phyloP scores from a whole-genome alignment of 2,329 filamentous ascomycete genomes.

The Trichoderma polysporum region DNA sequence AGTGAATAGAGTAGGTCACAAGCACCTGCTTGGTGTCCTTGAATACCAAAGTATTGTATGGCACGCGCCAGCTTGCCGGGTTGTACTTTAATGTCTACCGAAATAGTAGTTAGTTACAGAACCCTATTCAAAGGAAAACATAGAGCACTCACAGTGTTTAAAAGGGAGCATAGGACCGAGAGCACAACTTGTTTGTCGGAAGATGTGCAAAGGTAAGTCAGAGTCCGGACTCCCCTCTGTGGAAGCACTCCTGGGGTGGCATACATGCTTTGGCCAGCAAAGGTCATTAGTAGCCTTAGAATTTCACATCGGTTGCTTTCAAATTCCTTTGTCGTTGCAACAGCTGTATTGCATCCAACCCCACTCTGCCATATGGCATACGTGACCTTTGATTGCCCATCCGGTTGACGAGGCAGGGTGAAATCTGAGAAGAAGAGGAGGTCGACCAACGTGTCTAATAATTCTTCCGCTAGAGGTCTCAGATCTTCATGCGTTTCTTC shows the following conservation, averaged over 20 bases:
- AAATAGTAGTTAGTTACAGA: background rate
- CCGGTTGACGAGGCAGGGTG: conserved; percentile 72
- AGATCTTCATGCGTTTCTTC: conserved; percentile 72
- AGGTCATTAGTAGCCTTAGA: conserved; percentile 76
- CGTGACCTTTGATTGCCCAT: conserved; percentile 75
- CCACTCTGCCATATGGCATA: conserved; percentile 98
- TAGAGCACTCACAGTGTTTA: conserved; percentile 73
- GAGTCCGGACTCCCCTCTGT: conserved; percentile 74
- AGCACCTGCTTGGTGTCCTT: conserved; percentile 87
- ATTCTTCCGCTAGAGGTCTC: conserved; percentile 86
- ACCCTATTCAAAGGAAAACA: background rate
- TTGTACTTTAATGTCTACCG: conserved; percentile 88
- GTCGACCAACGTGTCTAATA: conserved; percentile 86
- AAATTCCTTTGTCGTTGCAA: conserved; percentile 85
- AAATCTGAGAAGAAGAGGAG: conserved; percentile 90
- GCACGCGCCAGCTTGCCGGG: conserved; percentile 87
- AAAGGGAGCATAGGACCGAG: conserved; percentile 83
- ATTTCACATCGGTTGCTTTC: conserved; percentile 94
- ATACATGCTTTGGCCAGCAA: conserved; percentile 93
- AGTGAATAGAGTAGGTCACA: conserved; percentile 87
- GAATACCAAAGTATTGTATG: conserved; percentile 89
- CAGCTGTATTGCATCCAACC: conserved; percentile 88
- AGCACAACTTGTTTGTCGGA: conserved; percentile 89
- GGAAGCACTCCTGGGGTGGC: conserved; percentile 77
- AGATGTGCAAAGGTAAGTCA: conserved; percentile 87